phyloP scores from a whole-genome alignment of 768 basidiomycete genomes.

The Pleurotus sapidus region DNA sequence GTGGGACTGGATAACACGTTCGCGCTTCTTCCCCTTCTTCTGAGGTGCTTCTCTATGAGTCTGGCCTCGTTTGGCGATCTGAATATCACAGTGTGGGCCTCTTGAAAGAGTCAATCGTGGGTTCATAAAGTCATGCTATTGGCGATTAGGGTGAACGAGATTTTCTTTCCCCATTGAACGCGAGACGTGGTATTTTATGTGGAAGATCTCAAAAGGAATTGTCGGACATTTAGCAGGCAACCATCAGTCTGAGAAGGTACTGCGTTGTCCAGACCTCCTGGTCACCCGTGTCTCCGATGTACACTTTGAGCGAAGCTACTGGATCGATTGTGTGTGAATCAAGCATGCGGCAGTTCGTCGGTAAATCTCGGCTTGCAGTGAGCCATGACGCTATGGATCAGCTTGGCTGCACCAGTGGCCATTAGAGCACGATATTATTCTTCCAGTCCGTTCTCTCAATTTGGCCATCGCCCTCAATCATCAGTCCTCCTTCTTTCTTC shows the following conservation, averaged over 20 bases:
- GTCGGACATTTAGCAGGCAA: neutral
- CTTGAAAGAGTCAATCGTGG: too few relatives aligned
- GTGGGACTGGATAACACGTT: too few relatives aligned
- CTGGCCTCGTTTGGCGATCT: too few relatives aligned
- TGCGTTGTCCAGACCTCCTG: neutral
- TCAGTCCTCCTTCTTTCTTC: neutral
- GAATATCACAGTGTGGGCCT: too few relatives aligned
- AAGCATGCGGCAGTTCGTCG: neutral
- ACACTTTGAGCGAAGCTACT: neutral
- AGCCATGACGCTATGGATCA: too few relatives aligned
- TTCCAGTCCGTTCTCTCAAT: slow-evolving; percentile 24
- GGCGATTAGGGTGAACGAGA: too few relatives aligned
- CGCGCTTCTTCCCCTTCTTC: too few relatives aligned
- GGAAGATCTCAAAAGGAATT: neutral
- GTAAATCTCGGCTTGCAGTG: neutral
- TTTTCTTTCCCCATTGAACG: neutral
- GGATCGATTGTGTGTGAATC: neutral
- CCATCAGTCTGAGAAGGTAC: slow-evolving; percentile 3
- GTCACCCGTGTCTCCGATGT: neutral
- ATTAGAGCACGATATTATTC: too few relatives aligned
- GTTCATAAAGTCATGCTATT: too few relatives aligned
- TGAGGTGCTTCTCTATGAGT: too few relatives aligned
- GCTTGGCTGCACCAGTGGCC: too few relatives aligned
- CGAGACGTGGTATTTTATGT: neutral
- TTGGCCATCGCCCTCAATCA: slow-evolving; percentile 17